Base-by-base conservation (phyloP, 805 yeast genomes). In the Starmera caribaea region DNA sequence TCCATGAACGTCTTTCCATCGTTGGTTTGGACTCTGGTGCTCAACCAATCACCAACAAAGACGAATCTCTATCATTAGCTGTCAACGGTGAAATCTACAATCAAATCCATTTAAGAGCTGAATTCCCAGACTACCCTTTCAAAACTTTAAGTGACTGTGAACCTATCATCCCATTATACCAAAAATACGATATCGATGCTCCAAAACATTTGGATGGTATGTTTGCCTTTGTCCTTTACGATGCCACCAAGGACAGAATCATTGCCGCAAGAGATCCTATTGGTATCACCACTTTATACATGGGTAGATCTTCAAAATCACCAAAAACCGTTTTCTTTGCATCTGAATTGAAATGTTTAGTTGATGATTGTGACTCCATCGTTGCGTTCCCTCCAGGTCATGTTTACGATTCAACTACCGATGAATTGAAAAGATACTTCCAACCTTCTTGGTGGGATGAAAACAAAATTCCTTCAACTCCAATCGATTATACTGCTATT, bases 31-130 rank as follows among this genome's bases (percentile, higher is more conserved):
- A 88, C 62, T 72, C 96, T 35, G 99, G 99, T 59, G 96, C 98
- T 47, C 99, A 92, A 69, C 99, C 99, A 50, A 83, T 92, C 67
- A 72, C 81, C 46, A 82, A 86, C 45, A 69, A 73, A 41, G 95
- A 88, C 53, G 94, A 74, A 45, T 66, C 79, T 52, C 75, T 75
- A 59, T 64, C 77, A 30, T 69, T 92, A 47, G 77, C 94, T 45
- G 98, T 92, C 61, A 92, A 92, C 72, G 99, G 97, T 54, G 99
- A 92, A 68, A 90, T 92, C 57, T 92, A 92, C 70, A 92, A 92
- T 81, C 98, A 92, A 68, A 86, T 89, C 63, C 73, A 81, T 53
- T 60, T 92, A 58, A 81, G 99, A 73, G 75, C 74, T 37, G 75
- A 84, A 65, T 76, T 81, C 57, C 53, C 70, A 37, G 82, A 75